Base-by-base conservation (phyloP, 176 grass and related monocot species). In the Ensete glaucum region DNA sequence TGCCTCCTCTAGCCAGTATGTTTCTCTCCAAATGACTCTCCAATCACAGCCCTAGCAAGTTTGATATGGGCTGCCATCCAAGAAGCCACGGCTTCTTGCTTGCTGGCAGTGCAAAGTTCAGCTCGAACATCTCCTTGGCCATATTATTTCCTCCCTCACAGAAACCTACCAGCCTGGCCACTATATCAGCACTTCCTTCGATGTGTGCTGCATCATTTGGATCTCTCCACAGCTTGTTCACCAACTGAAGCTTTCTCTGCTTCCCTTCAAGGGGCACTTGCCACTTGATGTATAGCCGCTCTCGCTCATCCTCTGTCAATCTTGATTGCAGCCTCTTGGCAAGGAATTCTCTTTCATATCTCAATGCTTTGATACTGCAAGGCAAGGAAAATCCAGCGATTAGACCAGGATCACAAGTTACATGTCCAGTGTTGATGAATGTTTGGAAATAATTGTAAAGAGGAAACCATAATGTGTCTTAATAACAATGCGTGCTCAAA, bases 71-170 rank as follows among this genome's bases (percentile, higher is more conserved):
- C 56, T 91, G 95, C 95, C 95, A 99, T 50, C 88, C 95, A 74
- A 89, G 19, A 49, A 98, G 72, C 94, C 88, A 98, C 1, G 94
- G 85, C 48, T 89, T 98, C 88, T 79, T 99, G 57, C 78, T 81
- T 7, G 86, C 67, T 62, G 95, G 88, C 25, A 84, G 13, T 0
- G 88, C 76, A 63, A 99, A 96, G 73, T 99, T 99, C 59, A 99
- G 83, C 75, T 94, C 95, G 49, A 99, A 99, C 95, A 94, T 94
- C 86, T 99, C 95, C 78, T 99, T 99, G 76, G 88, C 87, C 59
- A 91, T 80, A 54, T 43, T 43, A 43, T 93, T 99, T 48, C 88
- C 88, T 64, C 86, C 86, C 80, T 99, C 90, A 20, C 90, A 94
- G 80, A 99, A 99, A 51, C 90, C 95, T 7, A 99, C 95, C 74